Evolutionary conservation across 306 rosid species (phyloP), one percentile per base, ranked within the genome.

Genomic region (Trichosanthes truncata): DNA sequence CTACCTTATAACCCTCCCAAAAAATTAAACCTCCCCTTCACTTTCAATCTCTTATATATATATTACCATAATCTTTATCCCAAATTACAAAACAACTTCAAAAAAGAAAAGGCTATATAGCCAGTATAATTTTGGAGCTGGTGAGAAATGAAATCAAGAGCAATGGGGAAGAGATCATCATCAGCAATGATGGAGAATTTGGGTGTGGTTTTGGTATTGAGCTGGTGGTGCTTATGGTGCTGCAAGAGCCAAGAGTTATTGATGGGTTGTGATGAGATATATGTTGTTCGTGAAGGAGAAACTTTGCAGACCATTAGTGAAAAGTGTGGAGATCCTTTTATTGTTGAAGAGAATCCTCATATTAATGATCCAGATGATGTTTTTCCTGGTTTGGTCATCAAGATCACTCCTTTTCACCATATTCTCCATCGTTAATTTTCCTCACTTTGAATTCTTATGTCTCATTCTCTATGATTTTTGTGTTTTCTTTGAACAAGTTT

Each of bases 281-380:
- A 93, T 14, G 91, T 88, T 74, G 97, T 93, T 87, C 87, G 83
- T 40, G 96, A 91, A 72, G 97, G 94, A 78, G 94, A 93, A 76
- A 91, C 97, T 0, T 85, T 93, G 71, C 94, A 93, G 13, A 88
- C 90, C 29, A 93, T 93, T 0, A 88, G 90, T 78, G 97, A 93
- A 78, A 88, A 88, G 35, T 93, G 97, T 78, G 92, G 91, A 25
- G 96, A 91, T 85, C 93, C 96, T 6, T 91, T 74, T 56, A 91
- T 93, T 76, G 89, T 93, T 53, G 92, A 93, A 78, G 91, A 91
- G 66, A 93, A 93, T 84, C 97, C 96, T 15, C 96, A 91, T 67
- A 91, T 93, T 20, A 88, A 93, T 57, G 97, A 93, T 71, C 90
- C 93, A 0, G 96, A 91, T 74, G 94, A 91, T 80, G 91, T 93